Base-by-base conservation (phyloP, 768 basidiomycete species). In the Hericium alpestre region DNA sequence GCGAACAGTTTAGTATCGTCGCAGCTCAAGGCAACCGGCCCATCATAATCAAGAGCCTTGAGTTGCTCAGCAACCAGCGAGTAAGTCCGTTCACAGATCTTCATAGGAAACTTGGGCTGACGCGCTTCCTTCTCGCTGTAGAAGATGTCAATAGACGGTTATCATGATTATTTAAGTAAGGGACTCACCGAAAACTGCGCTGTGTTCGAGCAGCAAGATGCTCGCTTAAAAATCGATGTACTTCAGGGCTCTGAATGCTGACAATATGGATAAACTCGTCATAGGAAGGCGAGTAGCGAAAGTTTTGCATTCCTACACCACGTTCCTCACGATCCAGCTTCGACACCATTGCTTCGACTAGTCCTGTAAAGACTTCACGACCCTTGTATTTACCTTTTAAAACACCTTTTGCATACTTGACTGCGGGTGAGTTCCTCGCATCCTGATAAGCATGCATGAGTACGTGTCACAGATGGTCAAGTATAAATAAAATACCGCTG, bases 1-100 rank as follows among this genome's bases (percentile, higher is more conserved):
- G 63, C 48, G n/a, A 63, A 59, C 0, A 74, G 64, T 56, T 74
- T 73, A 0, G 71, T 72, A 51, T 75, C 73, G 51, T 75, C 72
- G 25, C 68, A 71, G 51, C 65, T 64, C 0, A 74, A 56, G 3
- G 56, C 65, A 40, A 68, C 46, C 0, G 69, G 70, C 0, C 67
- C 70, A 25, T 25, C 2, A 25, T 25, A 25, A 5, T 25, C 25
- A 25, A 25, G 25, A 25, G 25, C 25, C 25, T 25, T 25, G 25
- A 25, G 25, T 25, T 25, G 25, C 25, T 25, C 25, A 25, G 25
- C 25, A 25, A 25, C 25, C 25, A 25, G 25, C 3, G 25, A 25
- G 25, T 25, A 25, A 25, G 13, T 51, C 16, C 8, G n/a, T 12
- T 7, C 43, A 27, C 22, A 64, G 64, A 2, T 49, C 12, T 4